Conservation (phyloP, 345 rosid species). For the Syzygium oleosum region DNA sequence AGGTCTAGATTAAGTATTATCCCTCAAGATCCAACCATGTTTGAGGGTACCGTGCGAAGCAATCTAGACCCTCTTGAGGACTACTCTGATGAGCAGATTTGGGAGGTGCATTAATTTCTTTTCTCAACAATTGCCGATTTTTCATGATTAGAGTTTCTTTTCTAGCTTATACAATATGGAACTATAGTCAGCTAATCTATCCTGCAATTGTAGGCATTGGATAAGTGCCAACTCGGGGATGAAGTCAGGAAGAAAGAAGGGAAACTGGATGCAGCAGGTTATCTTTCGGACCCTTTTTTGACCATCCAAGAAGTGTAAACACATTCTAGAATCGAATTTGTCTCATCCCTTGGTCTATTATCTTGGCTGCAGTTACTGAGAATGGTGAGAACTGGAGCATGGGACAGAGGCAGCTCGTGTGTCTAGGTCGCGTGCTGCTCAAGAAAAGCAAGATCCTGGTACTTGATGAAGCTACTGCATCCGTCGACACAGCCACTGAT, state of each 20-base stretch:
- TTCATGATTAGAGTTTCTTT: background rate
- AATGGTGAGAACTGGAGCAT: slow-evolving; percentile 97
- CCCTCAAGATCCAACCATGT: slow-evolving; percentile 97
- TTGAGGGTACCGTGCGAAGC: slow-evolving; percentile 79
- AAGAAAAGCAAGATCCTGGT: slow-evolving; percentile 77
- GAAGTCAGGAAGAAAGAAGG: slow-evolving; percentile 74
- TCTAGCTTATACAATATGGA: background rate
- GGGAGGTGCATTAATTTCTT: slow-evolving; percentile 62
- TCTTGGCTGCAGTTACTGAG: slow-evolving; percentile 38
- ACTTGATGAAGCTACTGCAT: slow-evolving; percentile 91
- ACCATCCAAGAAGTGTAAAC: background rate
- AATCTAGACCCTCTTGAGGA: slow-evolving; percentile 92
- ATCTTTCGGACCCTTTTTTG: background rate
- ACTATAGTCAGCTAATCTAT: background rate
- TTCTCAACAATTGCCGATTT: background rate
- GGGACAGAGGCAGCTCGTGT: slow-evolving; percentile 87
- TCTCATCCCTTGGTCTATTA: background rate
- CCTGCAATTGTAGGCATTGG: slow-evolving; percentile 48
- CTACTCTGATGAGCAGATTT: slow-evolving; percentile 71
- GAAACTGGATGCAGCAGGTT: slow-evolving; percentile 60
- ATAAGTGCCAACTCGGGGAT: slow-evolving; percentile 91
- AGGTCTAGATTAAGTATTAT: slow-evolving; percentile 76
- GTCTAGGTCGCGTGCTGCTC: slow-evolving; percentile 76
- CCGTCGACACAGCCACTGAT: slow-evolving; percentile 85
- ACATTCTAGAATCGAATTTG: background rate